Conservation (phyloP, 306 rosid species). For the Pyrus communis region DNA sequence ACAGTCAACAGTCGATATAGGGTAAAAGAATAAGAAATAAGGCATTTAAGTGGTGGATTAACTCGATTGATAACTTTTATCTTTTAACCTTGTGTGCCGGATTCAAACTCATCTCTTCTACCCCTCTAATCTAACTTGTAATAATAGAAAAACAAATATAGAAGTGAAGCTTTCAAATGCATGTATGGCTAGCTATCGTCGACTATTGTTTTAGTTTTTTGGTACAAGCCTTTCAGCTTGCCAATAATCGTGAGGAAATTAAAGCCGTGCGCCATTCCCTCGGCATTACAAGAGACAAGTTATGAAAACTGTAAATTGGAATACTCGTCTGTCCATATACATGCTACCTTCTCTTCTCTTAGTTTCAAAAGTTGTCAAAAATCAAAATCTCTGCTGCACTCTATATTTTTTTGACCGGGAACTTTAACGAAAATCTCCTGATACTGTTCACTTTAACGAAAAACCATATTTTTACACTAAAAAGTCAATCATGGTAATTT, state of each 20-base stretch:
- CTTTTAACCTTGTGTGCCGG: neutral
- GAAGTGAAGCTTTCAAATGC: neutral
- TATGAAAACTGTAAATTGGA: neutral
- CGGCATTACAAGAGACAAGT: neutral
- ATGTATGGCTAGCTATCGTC: neutral
- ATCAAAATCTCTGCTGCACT: neutral
- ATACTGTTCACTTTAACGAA: too few relatives aligned
- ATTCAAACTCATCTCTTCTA: too few relatives aligned
- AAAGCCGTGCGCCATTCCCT: neutral
- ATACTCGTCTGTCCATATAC: neutral
- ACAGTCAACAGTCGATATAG: neutral
- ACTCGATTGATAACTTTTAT: neutral
- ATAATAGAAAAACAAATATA: too few relatives aligned
- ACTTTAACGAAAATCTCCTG: too few relatives aligned
- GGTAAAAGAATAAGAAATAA: neutral
- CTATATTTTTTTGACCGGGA: neutral
- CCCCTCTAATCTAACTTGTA: too few relatives aligned
- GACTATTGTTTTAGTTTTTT: neutral
- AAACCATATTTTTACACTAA: too few relatives aligned
- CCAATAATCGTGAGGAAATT: neutral
- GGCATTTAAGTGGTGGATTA: neutral
- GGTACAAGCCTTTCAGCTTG: neutral
- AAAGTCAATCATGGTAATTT: too few relatives aligned
- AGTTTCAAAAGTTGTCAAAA: neutral
- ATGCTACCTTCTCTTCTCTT: neutral